A percentile compares a stretch with the other conserved stretches of the same genome.
Evolutionary conservation across 2,329 filamentous ascomycete genomes (phyloP).

Genomic region (Ophiostoma sp.): DNA sequence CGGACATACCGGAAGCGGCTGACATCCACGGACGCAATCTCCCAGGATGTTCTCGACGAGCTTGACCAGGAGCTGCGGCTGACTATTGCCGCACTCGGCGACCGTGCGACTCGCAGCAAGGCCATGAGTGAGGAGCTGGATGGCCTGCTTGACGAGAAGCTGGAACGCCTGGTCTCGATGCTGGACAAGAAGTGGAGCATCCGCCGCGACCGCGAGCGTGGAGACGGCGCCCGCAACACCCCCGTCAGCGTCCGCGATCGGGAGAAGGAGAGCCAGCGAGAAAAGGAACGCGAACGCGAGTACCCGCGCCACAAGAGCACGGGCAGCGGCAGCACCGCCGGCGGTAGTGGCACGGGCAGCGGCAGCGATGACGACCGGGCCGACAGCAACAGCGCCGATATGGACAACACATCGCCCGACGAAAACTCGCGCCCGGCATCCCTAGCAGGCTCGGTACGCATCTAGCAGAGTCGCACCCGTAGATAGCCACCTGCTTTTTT

Average conservation of each 20-base stretch:
- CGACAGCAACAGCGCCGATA: slow-evolving; percentile 16
- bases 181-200: slow-evolving; percentile 65
- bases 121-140: slow-evolving; percentile 54
- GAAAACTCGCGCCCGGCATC: slow-evolving; percentile 22
- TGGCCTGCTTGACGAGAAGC: slow-evolving; percentile 68
- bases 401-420: slow-evolving; percentile 24
- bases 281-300: slow-evolving; percentile 13
- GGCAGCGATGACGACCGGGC: slow-evolving; percentile 14
- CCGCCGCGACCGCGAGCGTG: slow-evolving; percentile 13
- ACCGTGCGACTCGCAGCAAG: slow-evolving; percentile 48
- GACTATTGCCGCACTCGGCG: slow-evolving; percentile 56
- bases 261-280: slow-evolving; percentile 4
- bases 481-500: not conserved
- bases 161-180: slow-evolving; percentile 63
- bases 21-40: slow-evolving; percentile 48
- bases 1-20: slow-evolving; percentile 60
- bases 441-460: slow-evolving; percentile 18
- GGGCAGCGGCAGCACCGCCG: slow-evolving; percentile 13
- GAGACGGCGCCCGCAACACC: not conserved
- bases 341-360: slow-evolving; percentile 12
- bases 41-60: slow-evolving; percentile 54
- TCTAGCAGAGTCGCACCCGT: slow-evolving; percentile 7
- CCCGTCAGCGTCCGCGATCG: not conserved
- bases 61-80: slow-evolving; percentile 60
- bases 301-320: slow-evolving; percentile 7